Evolutionary conservation across 2,329 filamentous ascomycete genomes (phyloP), one percentile per base, ranked within the genome.

Genomic region (Sclerotinia minor): DNA sequence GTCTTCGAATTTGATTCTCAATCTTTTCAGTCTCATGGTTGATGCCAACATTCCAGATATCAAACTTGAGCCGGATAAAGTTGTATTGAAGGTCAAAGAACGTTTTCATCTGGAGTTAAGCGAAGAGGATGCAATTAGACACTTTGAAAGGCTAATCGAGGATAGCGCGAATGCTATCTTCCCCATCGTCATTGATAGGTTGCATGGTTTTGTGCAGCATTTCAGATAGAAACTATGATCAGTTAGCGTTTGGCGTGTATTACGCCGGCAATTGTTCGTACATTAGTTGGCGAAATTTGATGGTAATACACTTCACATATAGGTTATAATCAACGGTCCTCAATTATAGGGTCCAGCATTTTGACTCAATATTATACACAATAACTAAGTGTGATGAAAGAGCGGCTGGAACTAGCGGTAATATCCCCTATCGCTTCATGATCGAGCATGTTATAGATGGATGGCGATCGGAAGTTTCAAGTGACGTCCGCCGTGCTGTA

Each of bases 41-140:
- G 93, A 98, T 78, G 94, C 95, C 50, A 97, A 97, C 76, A 97
- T 99, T 69, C 95, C 94, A 0, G 96, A 98, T 74, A 96, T 99
- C 75, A 89, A 91, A 68, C 85, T 96, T 29, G 93, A 97, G 80
- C 91, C 92, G 15, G 94, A 97, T 79, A 96, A 96, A 80, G 94
- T 92, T 15, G 94, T 98, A 21, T 82, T 94, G 74, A 99, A 98
- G 80, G 94, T 99, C 6, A 90, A 95, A 77, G 95, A 99, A 80
- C 83, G 95, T 49, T 97, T 99, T 78, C 93, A 96, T 79, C 79
- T 99, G 61, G 94, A 97, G 76, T 86, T 96, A 77, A 91, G 85
- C 59, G 95, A 99, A 78, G 94, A 97, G 76, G 94, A 98, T 76
- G 94, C 95, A 1, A 91, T 97, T 69, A 82, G 91, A 63, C 88